A percentile compares a stretch with the other conserved stretches of the same genome.
Evolutionary conservation across 768 basidiomycete genomes (phyloP).

Genomic region (Basidioascus undulatus): DNA sequence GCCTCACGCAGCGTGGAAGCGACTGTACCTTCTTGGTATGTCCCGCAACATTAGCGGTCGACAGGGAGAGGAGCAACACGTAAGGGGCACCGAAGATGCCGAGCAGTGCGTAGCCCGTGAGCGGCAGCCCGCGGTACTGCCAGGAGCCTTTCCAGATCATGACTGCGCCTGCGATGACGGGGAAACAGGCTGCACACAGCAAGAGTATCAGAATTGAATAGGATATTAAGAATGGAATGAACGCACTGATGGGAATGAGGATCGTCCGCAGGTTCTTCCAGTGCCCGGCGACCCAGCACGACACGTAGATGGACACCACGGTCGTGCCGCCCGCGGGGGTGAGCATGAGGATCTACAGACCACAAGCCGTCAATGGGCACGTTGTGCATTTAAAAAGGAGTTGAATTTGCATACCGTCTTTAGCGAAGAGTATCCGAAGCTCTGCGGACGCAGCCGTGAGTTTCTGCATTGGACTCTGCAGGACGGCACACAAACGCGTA

Average conservation of each 20-base stretch:
- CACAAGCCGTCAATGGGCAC: too few relatives aligned
- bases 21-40: conserved; percentile 21
- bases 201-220: neutral
- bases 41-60: conserved; percentile 17
- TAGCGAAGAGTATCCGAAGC: conserved; percentile 18
- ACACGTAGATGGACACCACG: conserved; percentile 16
- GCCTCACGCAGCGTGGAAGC: too few relatives aligned
- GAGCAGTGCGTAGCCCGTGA: conserved; percentile 18
- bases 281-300: conserved; percentile 14
- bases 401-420: too few relatives aligned
- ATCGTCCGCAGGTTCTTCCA: conserved; percentile 15
- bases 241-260: conserved; percentile 9
- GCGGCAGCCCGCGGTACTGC: conserved; percentile 15
- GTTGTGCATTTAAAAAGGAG: too few relatives aligned
- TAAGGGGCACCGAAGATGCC: conserved; percentile 19
- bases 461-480: neutral
- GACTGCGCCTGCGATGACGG: conserved; percentile 17
- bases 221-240: neutral
- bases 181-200: conserved; percentile 14
- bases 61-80: conserved; percentile 16
- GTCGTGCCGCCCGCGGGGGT: conserved; percentile 20
- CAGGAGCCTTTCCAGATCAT: conserved; percentile 17
- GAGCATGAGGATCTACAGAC: conserved; percentile 13
- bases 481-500: neutral
- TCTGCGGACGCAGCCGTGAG: neutral